Base-by-base conservation (phyloP, 305 asterid genomes). In the Solanum hybrid region DNA sequence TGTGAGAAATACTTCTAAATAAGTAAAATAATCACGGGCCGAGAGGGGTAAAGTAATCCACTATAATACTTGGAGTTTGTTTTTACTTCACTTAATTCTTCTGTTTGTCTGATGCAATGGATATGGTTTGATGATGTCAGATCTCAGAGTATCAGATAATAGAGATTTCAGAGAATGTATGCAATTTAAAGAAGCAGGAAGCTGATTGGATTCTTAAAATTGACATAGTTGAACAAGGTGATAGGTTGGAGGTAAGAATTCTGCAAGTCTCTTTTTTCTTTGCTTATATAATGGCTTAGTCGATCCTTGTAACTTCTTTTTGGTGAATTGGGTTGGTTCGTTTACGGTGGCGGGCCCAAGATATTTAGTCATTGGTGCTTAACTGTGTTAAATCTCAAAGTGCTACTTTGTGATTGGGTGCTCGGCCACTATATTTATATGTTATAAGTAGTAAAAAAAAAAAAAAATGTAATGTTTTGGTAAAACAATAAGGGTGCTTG, bases 201-300 rank as follows among this genome's bases (percentile, higher is more conserved):
- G 98, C 99, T 92, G 99, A 97, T 92, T 98, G 99, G 99, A 97
- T 98, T 84, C 99, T 98, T 78, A 98, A 96, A 92, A 95, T 97
- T 91, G 99, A 97, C 90, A 95, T 98, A 89, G 97, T 95, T 37
- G 99, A 98, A 93, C 89, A 96, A 94, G 98, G 96, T 87, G 96
- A 96, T 91, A 94, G 90, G 87, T 93, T 97, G 90, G 93, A 97
- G 98, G 99, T 96, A 95, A 92, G 61, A 24, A 5, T 85, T 36
- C 51, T 88, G 37, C 73, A 36, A 82, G 78, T 26, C 4, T 70
- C 87, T 26, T 17, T 9, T 89, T 57, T 75, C 20, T 36, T 3
- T 79, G 17, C 79, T 78, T 79, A 61, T 73, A 34, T 76, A 12
- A 37, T 22, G 51, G 11, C 41, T 8, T 41, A 14, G 36, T 39